These are phyloP conservation scores for Phytophthora palmivora DNA, from an alignment of 352 stramenopile species.

Conservation along the genomic window DNA sequence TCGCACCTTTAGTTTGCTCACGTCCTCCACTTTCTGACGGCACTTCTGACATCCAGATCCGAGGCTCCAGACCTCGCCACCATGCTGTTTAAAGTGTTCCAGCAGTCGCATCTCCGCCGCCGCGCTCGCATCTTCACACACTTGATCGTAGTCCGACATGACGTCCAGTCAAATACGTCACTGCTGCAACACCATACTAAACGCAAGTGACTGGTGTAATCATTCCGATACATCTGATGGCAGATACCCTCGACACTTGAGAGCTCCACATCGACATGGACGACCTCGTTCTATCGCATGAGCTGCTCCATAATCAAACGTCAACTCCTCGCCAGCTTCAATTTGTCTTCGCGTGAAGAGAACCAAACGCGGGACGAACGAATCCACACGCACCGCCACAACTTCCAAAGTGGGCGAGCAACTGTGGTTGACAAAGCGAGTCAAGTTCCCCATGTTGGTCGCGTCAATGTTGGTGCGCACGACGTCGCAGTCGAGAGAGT, in stretches of 20 bases:
- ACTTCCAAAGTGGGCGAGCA: constrained; percentile 61
- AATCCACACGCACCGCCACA: constrained; percentile 61
- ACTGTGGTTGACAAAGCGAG: constrained; percentile 82
- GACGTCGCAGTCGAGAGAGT: constrained; percentile 21
- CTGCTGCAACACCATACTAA: constrained; percentile 18
- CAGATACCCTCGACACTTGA: constrained; percentile 43
- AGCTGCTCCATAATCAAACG: constrained; percentile 62
- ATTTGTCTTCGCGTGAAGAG: constrained; percentile 52
- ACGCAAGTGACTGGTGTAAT: constrained; percentile 33
- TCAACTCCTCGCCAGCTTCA: constrained; percentile 51
- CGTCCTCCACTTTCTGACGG: constrained; percentile 53
- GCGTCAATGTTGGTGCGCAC: constrained; percentile 76
- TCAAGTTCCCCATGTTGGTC: constrained; percentile 48
- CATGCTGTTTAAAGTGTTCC: constrained; percentile 79
- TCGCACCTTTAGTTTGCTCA: constrained; percentile 54
- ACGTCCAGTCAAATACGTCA: constrained; percentile 10
- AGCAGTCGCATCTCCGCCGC: constrained; percentile 71
- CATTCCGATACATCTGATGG: constrained; percentile 34
- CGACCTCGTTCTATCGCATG: constrained; percentile 1
- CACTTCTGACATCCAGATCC: constrained; percentile 66
- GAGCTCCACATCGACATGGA: constrained; percentile 39
- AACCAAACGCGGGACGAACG: constrained; percentile 65
- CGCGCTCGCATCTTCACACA: constrained; percentile 66
- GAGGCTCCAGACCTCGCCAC: constrained; percentile 79
- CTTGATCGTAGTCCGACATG: constrained; percentile 62